Base-by-base conservation (phyloP, 345 rosid genomes). In the Cardamine occulta region DNA sequence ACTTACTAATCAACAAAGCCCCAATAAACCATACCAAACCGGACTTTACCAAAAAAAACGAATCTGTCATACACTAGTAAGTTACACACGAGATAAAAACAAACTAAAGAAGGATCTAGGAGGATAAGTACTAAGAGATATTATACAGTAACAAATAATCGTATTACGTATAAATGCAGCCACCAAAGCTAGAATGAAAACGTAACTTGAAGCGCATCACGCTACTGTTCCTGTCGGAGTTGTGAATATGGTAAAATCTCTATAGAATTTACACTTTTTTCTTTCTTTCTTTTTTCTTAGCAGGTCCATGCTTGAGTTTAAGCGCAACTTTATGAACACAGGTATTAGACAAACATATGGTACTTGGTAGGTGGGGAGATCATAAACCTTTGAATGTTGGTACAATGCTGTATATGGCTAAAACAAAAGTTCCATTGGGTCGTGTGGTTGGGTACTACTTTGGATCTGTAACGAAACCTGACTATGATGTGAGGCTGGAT, bases 381-480 rank as follows among this genome's bases (percentile, higher is more conserved):
- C 93, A 91, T 74, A 81, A 74, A 69, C 89, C 97, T 72, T 81
- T 88, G 12, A 83, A 80, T 29, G 89, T 89, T 71, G 91, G 91
- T 75, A 86, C 97, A 13, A 62, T 88, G 18, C 80, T 89, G 2
- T 89, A 89, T 88, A 82, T 89, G 78, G 81, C 87, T 7, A 82
- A 81, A 55, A 82, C 68, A 47, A 82, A 83, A 75, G 56, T 75
- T 23, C 91, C 90, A 9, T 42, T 89, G 39, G 97, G 97, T 31
- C 35, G 83, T 37, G 80, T 91, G 15, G 96, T 85, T 70, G 96
- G 87, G 75, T 24, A 76, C 86, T 34, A 87, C 86, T 81, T 55
- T 28, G 96, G 97, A 73, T 92, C 96, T 9, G 90, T 88, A 10
- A 83, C 81, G 62, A 87, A 83, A 55, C 93, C 93, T 4, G 83